Evolutionary conservation across 768 basidiomycete genomes (phyloP).

Genomic region (Lactifluus subvellereus): DNA sequence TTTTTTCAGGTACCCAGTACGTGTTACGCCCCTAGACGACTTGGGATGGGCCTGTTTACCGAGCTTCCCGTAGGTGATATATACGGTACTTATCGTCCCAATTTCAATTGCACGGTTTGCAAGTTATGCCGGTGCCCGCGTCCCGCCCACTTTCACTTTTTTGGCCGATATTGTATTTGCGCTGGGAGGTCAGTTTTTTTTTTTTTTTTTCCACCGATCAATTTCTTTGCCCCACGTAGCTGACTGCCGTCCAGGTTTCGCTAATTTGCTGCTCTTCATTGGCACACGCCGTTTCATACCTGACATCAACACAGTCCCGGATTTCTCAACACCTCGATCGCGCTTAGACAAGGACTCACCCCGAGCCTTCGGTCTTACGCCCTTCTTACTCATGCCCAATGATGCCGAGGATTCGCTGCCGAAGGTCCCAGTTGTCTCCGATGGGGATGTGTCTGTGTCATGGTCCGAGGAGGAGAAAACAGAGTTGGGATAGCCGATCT

Average conservation of each 20-base stretch:
- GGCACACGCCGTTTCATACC: constrained; percentile 31
- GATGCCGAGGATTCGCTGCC: not conserved
- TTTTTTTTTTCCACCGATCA: not conserved
- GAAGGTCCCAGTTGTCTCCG: not conserved
- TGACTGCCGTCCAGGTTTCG: constrained; percentile 27
- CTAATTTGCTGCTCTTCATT: constrained; percentile 32
- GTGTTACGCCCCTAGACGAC: constrained; percentile 2
- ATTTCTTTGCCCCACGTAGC: not conserved
- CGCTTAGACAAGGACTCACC: constrained; percentile 25
- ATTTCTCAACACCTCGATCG: constrained; percentile 28
- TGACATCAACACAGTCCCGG: constrained; percentile 26
- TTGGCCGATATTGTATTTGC: constrained; percentile 33
- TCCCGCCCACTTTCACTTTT: constrained; percentile 32
- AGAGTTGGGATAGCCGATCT: not conserved
- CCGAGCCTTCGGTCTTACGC: constrained; percentile 30
- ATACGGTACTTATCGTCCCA: constrained; percentile 32
- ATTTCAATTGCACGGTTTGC: constrained; percentile 33
- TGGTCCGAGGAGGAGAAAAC: not conserved
- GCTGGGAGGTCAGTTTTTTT: constrained; percentile 28
- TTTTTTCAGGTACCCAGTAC: constrained; percentile 26
- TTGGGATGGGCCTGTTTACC: not conserved
- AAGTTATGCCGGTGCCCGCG: constrained; percentile 27
- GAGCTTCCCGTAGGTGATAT: constrained; percentile 26
- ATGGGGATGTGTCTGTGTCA: not conserved
- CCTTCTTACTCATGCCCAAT: constrained; percentile 27